Base-by-base conservation (phyloP, 2,329 filamentous ascomycete species). In the Gliomastix tumulicola region DNA sequence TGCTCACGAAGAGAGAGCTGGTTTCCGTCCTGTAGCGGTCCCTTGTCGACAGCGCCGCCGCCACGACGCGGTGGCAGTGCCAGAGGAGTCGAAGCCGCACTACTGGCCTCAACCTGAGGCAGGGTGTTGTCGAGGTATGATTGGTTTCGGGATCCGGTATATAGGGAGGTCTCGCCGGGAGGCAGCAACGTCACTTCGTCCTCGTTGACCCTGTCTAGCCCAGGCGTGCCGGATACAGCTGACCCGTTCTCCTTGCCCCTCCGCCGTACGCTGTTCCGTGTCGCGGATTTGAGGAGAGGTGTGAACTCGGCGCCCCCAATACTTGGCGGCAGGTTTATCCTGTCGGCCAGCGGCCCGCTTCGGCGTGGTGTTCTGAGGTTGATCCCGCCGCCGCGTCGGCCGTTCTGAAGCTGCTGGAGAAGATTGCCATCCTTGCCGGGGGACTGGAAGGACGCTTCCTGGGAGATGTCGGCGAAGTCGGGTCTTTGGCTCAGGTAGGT, bases 1-100 rank as follows among this genome's bases (percentile, higher is more conserved):
- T 98, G 92, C 55, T 98, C 92, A 42, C 88, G 82, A 40, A 98
- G 63, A 2, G 92, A 95, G 48, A 96, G 73, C 54, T 94, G 83
- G 49, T 96, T 95, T 16, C 88, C 88, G 49, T 92, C 84, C 43
- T 89, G 82, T 25, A 94, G 62, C 5, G 86, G 76, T 1, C 79
- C 82, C 36, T 79, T 80, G 36, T 71, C 73, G 32, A 10, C 37
- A n/a, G n/a, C n/a, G 11, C 32, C 32, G 21, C 72, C 76, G 36
- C 71, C 71, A 42, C 74, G 73, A 39, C 82, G 74, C 6, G 81
- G 74, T 22, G 87, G 65, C 40, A 82, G 69, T 3, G 80, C 79
- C 50, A 94, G 66, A 2, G 92, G 92, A 6, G 92, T 96, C 43
- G 86, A 88, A 45, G 85, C 79, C 28, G 76, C 73, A 57, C 88